Percentiles rank a stretch among this genome's conserved stretches.
phyloP scores from a whole-genome alignment of 352 stramenopile genomes.

The Globisporangium mamillatum region DNA sequence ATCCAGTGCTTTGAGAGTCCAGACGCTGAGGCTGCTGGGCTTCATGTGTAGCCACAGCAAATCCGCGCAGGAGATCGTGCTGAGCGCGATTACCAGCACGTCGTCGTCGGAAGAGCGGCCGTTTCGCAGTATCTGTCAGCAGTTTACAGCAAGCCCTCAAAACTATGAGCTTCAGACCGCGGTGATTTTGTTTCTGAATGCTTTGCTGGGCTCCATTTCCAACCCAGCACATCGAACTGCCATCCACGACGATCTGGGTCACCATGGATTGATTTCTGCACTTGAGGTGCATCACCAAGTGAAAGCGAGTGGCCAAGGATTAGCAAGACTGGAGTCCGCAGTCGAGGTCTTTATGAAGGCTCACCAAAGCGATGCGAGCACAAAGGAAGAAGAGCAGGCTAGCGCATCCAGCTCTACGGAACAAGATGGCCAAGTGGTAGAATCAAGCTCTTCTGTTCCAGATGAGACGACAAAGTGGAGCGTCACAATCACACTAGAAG shows the following conservation, averaged over 20 bases:
- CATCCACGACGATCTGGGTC: slow-evolving; percentile 46
- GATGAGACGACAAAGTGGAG: neutral
- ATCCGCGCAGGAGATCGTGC: slow-evolving; percentile 23
- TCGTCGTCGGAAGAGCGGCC: slow-evolving; percentile 14
- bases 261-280: slow-evolving; percentile 26
- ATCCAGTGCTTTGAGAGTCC: slow-evolving; percentile 23
- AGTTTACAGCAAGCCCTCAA: slow-evolving; percentile 24
- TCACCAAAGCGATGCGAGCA: neutral
- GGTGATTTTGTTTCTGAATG: slow-evolving; percentile 49
- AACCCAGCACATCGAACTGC: slow-evolving; percentile 23
- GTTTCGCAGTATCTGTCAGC: slow-evolving; percentile 28
- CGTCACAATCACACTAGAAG: slow-evolving; percentile 9
- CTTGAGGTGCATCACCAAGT: slow-evolving; percentile 26
- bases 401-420: neutral
- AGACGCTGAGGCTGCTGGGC: slow-evolving; percentile 32
- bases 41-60: slow-evolving; percentile 35
- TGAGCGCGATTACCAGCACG: slow-evolving; percentile 27
- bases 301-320: neutral
- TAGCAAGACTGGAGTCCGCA: neutral
- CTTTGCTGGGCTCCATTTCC: slow-evolving; percentile 32
- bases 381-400: neutral
- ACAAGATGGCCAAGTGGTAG: neutral
- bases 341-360: slow-evolving; percentile 8
- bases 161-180: slow-evolving; percentile 29
- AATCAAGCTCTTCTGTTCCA: neutral